phyloP scores from a whole-genome alignment of 805 yeast genomes.

The Yarrowia osloensis region DNA sequence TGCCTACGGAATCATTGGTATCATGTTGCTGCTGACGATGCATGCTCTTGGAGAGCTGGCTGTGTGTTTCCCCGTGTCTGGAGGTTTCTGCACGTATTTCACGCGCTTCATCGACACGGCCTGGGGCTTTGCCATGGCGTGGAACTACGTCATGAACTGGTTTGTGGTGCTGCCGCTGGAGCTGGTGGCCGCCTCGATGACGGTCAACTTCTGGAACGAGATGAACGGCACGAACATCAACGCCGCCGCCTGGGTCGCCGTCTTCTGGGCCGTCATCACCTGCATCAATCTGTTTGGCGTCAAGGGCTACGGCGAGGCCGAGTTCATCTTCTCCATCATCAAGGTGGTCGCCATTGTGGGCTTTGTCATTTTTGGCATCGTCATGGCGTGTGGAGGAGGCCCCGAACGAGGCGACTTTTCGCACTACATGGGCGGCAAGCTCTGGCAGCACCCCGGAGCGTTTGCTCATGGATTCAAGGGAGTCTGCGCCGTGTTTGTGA shows the following conservation, averaged over 20 bases:
- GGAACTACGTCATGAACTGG: slow-evolving; percentile 67
- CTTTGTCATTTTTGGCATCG: slow-evolving; percentile 59
- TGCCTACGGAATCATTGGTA: slow-evolving; percentile 61
- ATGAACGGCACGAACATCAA: slow-evolving; percentile 56
- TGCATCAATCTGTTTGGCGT: slow-evolving; percentile 58
- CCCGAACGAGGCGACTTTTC: slow-evolving; percentile 50
- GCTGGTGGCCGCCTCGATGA: slow-evolving; percentile 58
- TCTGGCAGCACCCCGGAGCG: slow-evolving; percentile 63
- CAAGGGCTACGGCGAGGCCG: slow-evolving; percentile 65
- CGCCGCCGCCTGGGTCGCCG: slow-evolving; percentile 57
- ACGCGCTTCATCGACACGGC: slow-evolving; percentile 61
- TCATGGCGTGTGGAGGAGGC: slow-evolving; percentile 53
- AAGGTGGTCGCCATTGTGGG: slow-evolving; percentile 61
- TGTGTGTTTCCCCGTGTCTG: slow-evolving; percentile 59
- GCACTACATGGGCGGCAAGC: slow-evolving; percentile 51
- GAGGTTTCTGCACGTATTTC: slow-evolving; percentile 59
- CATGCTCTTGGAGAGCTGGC: slow-evolving; percentile 71
- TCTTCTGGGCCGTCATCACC: slow-evolving; percentile 54
- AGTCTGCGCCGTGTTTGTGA: slow-evolving; percentile 61
- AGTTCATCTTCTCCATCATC: slow-evolving; percentile 56
- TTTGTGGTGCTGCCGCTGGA: slow-evolving; percentile 40
- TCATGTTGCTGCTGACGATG: slow-evolving; percentile 64
- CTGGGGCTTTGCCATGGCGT: slow-evolving; percentile 66
- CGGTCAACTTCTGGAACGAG: slow-evolving; percentile 55
- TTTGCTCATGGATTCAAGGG: slow-evolving; percentile 66